A percentile compares a stretch with the other conserved stretches of the same genome.
Conservation (phyloP, 768 basidiomycete genomes). For the Exidia glandulosa region DNA sequence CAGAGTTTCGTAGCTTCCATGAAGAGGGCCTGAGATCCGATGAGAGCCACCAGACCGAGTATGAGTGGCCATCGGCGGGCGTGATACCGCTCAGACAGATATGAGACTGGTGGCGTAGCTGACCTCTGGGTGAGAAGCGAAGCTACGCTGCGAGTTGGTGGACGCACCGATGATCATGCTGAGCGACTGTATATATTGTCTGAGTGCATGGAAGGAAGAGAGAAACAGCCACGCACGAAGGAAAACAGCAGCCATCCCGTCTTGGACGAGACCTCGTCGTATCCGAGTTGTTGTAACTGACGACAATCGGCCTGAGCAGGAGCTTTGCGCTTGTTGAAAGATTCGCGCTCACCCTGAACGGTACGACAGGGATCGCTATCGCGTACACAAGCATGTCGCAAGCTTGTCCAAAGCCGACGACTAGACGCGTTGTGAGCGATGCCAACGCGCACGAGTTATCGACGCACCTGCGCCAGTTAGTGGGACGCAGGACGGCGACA, state of each 20-base stretch:
- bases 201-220: conserved; percentile 3
- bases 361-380: conserved; percentile 51
- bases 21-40: conserved; percentile 48
- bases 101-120: neutral
- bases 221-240: conserved; percentile 30
- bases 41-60: neutral
- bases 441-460: no score
- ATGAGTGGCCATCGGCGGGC: neutral
- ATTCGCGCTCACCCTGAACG: conserved; percentile 10
- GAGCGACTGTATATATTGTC: conserved; percentile 30
- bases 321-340: neutral
- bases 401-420: conserved; percentile 39
- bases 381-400: conserved; percentile 50
- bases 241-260: conserved; percentile 53
- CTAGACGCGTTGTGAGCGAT: no score
- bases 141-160: neutral
- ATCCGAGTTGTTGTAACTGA: conserved; percentile 40
- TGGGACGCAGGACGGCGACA: neutral
- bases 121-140: neutral
- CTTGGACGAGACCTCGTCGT: conserved; percentile 34
- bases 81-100: neutral
- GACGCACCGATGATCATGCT: conserved; percentile 43
- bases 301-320: conserved; percentile 19
- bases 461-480: neutral
- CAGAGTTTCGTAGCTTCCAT: conserved; percentile 51